phyloP scores from a whole-genome alignment of 768 basidiomycete species.

The Collybia nuda region DNA sequence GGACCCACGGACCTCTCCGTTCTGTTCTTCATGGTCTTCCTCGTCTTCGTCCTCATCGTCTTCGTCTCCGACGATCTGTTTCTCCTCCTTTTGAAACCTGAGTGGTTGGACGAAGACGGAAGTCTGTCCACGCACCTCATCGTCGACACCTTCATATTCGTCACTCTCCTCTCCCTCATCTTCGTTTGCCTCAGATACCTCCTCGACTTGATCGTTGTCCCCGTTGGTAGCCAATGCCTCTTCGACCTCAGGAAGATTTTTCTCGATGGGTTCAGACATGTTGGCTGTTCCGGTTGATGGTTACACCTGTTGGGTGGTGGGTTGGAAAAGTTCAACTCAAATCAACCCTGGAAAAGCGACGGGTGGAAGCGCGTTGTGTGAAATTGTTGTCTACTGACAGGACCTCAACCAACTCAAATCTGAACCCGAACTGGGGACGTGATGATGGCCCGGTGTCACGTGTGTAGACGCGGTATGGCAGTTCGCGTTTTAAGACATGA shows the following conservation, averaged over 20 bases:
- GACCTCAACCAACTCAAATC: conserved; percentile 14
- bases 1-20: conserved; percentile 11
- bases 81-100: conserved; percentile 7
- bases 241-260: conserved; percentile 8
- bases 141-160: conserved; percentile 16
- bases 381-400: conserved; percentile 13
- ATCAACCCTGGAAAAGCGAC: conserved; percentile 6
- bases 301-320: not conserved
- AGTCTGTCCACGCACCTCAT: conserved; percentile 9
- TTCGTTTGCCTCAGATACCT: conserved; percentile 3
- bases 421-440: conserved; percentile 10
- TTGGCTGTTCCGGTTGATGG: not conserved
- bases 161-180: conserved; percentile 20
- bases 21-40: conserved; percentile 12
- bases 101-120: not conserved
- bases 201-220: conserved; percentile 2
- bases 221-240: conserved; percentile 12
- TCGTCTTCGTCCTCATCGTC: conserved; percentile 14
- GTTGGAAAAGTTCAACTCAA: not conserved
- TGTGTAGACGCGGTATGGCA: conserved; percentile 10
- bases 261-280: conserved; percentile 17
- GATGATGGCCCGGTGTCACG: conserved; percentile 15
- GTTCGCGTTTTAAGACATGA: not conserved
- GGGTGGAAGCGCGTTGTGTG: conserved; percentile 15
- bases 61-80: conserved; percentile 10